Base-by-base conservation (phyloP, 768 basidiomycete species). In the Termitomyces sp. region DNA sequence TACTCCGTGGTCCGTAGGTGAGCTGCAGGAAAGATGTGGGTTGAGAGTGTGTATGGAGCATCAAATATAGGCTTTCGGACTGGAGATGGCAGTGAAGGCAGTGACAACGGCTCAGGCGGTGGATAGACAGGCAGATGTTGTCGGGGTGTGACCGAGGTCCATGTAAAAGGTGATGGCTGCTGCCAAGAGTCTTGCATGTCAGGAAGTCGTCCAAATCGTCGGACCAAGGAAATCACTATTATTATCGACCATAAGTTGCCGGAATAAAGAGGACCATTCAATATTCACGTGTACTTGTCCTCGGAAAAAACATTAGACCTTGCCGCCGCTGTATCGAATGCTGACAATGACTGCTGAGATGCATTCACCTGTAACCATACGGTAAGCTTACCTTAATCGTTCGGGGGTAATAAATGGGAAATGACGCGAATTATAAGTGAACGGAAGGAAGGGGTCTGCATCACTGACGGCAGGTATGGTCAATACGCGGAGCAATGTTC, bases 21-120 rank as follows among this genome's bases (percentile, higher is more conserved):
- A 1, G 82, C 78, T 3, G 84, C 81, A 9, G 85, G 83, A 18
- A 85, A 65, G 22, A 87, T 58, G 59, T 87, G 86, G 0, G 84
- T 84, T 1, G 79, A 75, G 3, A 85, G 65, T 8, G 69, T 73
- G 61, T 76, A 85, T 45, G 69, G 70, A 0, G 70, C 69, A 30
- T 67, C 66, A 46, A 75, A 73, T 13, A 68, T 62, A 4, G 72
- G 73, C 57, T 68, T 65, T 20, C 75, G 73, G 36, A 69, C 73
- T 22, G 72, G 69, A 13, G 74, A 75, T 18, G 81, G 82, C 7
- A 79, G 67, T 0, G 68, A 20, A n/a, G 80, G 79, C 42, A 54
- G 60, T 34, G 55, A 53, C 5, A 75, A 62, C 27, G 75, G 70
- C 57, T 70, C 70, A 1, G 75, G 69, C 50, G 76, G 75, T 8